Percentiles rank a stretch among this genome's conserved stretches.
phyloP scores from a whole-genome alignment of 768 basidiomycete species.

The Pleurotus cornucopiae region DNA sequence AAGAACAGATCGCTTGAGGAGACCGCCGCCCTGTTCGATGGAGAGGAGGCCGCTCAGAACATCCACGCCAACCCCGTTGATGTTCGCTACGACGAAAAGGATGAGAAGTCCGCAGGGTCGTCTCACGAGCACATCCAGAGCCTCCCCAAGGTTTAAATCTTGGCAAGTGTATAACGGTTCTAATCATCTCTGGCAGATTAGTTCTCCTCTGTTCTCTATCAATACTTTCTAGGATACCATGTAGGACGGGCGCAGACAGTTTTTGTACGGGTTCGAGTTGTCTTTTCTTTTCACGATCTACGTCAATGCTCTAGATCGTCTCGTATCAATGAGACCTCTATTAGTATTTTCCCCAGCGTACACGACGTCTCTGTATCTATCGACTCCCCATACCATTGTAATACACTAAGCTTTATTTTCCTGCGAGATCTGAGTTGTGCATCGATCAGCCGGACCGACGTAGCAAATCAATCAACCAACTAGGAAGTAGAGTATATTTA shows the following conservation, averaged over 20 bases:
- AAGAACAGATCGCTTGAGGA: slow-evolving; percentile 74
- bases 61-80: slow-evolving; percentile 27
- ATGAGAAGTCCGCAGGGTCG: slow-evolving; percentile 32
- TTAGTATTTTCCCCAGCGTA: neutral
- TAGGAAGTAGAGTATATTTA: too few relatives aligned
- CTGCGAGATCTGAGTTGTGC: too few relatives aligned
- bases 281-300: slow-evolving; percentile 1
- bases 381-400: slow-evolving; percentile 3
- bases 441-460: too few relatives aligned
- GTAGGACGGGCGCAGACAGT: neutral
- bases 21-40: slow-evolving; percentile 79
- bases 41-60: slow-evolving; percentile 43
- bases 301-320: neutral
- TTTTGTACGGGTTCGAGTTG: neutral
- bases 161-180: neutral
- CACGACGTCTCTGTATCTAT: slow-evolving; percentile 7
- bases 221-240: slow-evolving; percentile 1
- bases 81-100: slow-evolving; percentile 19
- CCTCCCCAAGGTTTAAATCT: slow-evolving; percentile 14
- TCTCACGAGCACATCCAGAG: slow-evolving; percentile 23
- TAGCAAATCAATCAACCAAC: too few relatives aligned
- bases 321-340: neutral
- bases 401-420: neutral
- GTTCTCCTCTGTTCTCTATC: neutral
- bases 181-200: slow-evolving; percentile 2